phyloP scores from a whole-genome alignment of 129 eudicot species.

The Escallonia herrerae region DNA sequence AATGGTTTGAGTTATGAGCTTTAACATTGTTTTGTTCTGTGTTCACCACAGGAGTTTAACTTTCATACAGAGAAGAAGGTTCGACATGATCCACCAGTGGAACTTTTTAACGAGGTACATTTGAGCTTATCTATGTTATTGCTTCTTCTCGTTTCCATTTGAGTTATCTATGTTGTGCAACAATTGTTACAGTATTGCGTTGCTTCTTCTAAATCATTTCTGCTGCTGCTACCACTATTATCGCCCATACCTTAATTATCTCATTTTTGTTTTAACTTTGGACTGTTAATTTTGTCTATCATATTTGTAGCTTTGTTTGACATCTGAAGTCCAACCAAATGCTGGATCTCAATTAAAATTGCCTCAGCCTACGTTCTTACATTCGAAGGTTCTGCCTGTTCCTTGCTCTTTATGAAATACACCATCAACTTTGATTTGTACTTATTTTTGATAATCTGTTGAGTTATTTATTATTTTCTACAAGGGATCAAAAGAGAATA shows the following conservation, averaged over 20 bases:
- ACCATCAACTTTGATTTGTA: not conserved
- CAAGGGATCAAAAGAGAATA: slow-evolving; percentile 88
- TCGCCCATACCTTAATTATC: no score
- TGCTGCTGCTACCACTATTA: not conserved
- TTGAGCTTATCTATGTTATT: not conserved
- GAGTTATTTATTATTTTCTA: slow-evolving; percentile 34
- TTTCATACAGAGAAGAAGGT: slow-evolving; percentile 66
- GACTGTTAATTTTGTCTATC: not conserved
- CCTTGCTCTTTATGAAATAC: slow-evolving; percentile 4
- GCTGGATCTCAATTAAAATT: slow-evolving; percentile 30
- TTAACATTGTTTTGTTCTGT: slow-evolving; percentile 1
- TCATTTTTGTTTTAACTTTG: not conserved
- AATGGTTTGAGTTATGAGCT: not conserved
- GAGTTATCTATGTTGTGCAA: no score
- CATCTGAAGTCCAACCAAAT: slow-evolving; percentile 40
- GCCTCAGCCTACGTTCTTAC: slow-evolving; percentile 26
- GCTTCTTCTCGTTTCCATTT: no score
- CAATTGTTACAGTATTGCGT: no score
- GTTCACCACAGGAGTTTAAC: slow-evolving; percentile 50
- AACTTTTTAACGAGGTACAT: slow-evolving; percentile 78
- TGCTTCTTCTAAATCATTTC: not conserved
- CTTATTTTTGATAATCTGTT: slow-evolving; percentile 7
- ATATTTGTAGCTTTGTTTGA: slow-evolving; percentile 61
- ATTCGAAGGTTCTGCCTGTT: slow-evolving; percentile 44
- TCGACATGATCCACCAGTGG: slow-evolving; percentile 71